Base-by-base conservation (phyloP, 2,329 filamentous ascomycete genomes). In the Blumeria graminis region DNA sequence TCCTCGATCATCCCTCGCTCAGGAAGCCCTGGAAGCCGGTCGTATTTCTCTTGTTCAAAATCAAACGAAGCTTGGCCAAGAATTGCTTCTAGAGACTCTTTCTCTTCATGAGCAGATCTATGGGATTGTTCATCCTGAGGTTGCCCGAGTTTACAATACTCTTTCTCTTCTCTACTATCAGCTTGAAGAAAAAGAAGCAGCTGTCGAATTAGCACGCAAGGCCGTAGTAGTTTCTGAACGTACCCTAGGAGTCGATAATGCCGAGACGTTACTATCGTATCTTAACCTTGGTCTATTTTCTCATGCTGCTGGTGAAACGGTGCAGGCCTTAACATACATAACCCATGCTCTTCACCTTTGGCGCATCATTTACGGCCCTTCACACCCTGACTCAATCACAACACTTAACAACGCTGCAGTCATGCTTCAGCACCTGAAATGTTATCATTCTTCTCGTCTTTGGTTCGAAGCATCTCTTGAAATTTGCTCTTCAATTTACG, bases 51-150 rank as follows among this genome's bases (percentile, higher is more conserved):
- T 98, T 59, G 80, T 92, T 63, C 90, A 96, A 68, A 84, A 86
- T 67, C 88, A 98, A 73, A 90, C 86, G 71, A 92, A 95, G 70
- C 79, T 98, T 50, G 92, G 92, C 43, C 89, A 95, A 69, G 92
- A 98, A 69, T 77, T 98, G 57, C 77, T 98, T 34, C 73, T 96
- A n/a, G 92, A 98, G 70, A 95, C 89, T 39, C 73, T 98, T 59
- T 94, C 92, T 50, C 74, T 98, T 46, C 90, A 98, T 65, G 92
- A 98, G 74, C 92, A 98, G 69, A 96, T 98, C 62, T 98, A 98
- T 65, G 92, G 92, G 59, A 93, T 96, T 57, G 76, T 98, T 32
- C 92, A 98, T 67, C 89, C 92, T 1, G 92, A 98, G 70, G 90
- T 96, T 58, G 92, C 90, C 51, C 82, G 89, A 61, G 84, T 94